phyloP scores from a whole-genome alignment of 169 alveolate genomes.

The Plasmodium ovale region DNA sequence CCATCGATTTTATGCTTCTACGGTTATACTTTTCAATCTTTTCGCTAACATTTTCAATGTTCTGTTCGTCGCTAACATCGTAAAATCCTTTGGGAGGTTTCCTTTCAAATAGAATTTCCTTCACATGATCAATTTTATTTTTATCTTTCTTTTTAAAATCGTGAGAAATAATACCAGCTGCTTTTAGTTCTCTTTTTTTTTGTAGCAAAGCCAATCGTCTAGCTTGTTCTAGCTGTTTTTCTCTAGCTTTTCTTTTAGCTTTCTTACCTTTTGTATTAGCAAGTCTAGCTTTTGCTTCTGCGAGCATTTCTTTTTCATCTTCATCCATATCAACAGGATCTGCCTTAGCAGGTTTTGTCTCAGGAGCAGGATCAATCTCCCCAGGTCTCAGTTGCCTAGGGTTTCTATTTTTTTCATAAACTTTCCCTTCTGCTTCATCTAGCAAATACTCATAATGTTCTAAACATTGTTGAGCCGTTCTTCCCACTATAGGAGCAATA shows the following conservation, averaged over 20 bases:
- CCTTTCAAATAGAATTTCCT: slow-evolving; percentile 96
- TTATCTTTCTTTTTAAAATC: slow-evolving; percentile 86
- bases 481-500: slow-evolving; percentile 98
- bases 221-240: slow-evolving; percentile 97
- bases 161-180: slow-evolving; percentile 96
- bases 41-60: slow-evolving; percentile 88
- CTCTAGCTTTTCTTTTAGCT: slow-evolving; percentile 99
- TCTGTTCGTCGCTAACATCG: slow-evolving; percentile 90
- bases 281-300: slow-evolving; percentile 99
- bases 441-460: slow-evolving; percentile 98
- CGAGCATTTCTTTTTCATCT: slow-evolving; percentile 99
- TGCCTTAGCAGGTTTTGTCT: slow-evolving; percentile 99
- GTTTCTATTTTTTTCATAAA: slow-evolving; percentile 87
- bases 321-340: slow-evolving; percentile 99
- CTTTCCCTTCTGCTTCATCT: slow-evolving; percentile 98
- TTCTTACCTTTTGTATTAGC: slow-evolving; percentile 99
- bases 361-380: slow-evolving; percentile 99
- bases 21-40: not conserved
- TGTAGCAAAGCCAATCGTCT: slow-evolving; percentile 97
- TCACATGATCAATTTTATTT: slow-evolving; percentile 95
- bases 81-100: slow-evolving; percentile 96
- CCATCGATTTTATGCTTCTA: slow-evolving; percentile 67
- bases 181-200: slow-evolving; percentile 98
- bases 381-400: slow-evolving; percentile 98
- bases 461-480: slow-evolving; percentile 99